Conservation (phyloP, 2,329 filamentous ascomycete species). For the Clonostachys byssicola region DNA sequence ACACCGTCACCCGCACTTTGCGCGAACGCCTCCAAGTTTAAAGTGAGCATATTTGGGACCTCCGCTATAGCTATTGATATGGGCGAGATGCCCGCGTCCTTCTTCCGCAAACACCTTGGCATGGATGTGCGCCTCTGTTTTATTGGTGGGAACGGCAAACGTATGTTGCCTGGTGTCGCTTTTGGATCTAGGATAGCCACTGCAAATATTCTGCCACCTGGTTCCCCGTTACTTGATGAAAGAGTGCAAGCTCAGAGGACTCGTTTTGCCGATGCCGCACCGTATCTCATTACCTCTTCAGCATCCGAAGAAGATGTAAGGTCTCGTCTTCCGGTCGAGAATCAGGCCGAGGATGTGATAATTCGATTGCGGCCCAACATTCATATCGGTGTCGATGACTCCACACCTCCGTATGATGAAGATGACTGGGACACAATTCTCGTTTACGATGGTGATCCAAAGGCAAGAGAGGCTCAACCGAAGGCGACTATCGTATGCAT, state of each 20-base stretch:
- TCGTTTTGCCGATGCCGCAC: slow-evolving; percentile 10
- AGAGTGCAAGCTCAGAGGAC: slow-evolving; percentile 5
- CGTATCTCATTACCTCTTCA: slow-evolving; percentile 8
- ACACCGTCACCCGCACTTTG: slow-evolving; percentile 8
- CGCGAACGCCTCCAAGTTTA: slow-evolving; percentile 5
- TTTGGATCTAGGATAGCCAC: slow-evolving; percentile 6
- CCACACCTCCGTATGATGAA: slow-evolving; percentile 6
- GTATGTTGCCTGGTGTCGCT: slow-evolving; percentile 8
- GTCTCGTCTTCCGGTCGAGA: slow-evolving; percentile 3
- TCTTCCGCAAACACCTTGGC: slow-evolving; percentile 11
- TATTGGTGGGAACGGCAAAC: slow-evolving; percentile 7
- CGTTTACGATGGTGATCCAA: slow-evolving; percentile 3
- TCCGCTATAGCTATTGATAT: slow-evolving; percentile 8
- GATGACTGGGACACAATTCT: slow-evolving; percentile 9
- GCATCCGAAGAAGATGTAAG: slow-evolving; percentile 8
- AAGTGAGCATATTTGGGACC: slow-evolving; percentile 11
- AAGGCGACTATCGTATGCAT: slow-evolving; percentile 9
- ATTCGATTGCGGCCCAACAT: slow-evolving; percentile 9
- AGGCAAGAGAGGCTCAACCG: neutral
- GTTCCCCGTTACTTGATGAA: too few relatives aligned
- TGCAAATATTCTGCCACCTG: slow-evolving; percentile 1
- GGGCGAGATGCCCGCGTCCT: slow-evolving; percentile 8
- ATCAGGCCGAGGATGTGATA: slow-evolving; percentile 7
- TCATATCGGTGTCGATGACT: slow-evolving; percentile 7
- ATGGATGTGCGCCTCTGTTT: slow-evolving; percentile 6